These are phyloP conservation scores for Cubamyces sp. DNA, from an alignment of 768 basidiomycete species.

Conservation along the genomic window DNA sequence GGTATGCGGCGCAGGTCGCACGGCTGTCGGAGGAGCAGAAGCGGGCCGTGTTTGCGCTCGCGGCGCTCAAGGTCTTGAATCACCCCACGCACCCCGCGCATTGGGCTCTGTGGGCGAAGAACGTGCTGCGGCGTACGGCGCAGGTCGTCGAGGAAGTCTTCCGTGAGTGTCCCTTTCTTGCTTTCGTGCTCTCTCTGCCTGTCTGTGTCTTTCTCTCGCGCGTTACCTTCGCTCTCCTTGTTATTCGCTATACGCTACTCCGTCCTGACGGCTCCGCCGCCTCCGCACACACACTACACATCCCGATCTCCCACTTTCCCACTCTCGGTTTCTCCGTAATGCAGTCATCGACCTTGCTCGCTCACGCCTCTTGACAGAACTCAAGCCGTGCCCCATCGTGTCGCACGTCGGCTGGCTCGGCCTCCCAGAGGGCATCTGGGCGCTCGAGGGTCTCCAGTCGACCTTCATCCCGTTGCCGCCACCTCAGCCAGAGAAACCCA, in stretches of 20 bases:
- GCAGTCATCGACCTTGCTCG: neutral
- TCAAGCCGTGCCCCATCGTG: constrained; percentile 22
- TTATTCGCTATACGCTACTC: too few species aligned
- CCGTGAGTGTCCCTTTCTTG: constrained; percentile 44
- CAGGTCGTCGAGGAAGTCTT: constrained; percentile 55
- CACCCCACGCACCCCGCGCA: constrained; percentile 58
- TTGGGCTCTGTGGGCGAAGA: constrained; percentile 66
- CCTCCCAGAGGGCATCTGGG: constrained; percentile 18
- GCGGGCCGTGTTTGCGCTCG: constrained; percentile 51
- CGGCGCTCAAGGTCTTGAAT: constrained; percentile 63
- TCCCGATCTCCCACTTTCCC: neutral
- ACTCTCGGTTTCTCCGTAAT: neutral
- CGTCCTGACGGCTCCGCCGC: too few species aligned
- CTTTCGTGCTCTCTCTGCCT: neutral
- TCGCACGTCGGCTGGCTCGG: constrained; percentile 22
- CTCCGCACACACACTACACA: neutral
- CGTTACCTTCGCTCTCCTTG: too few species aligned
- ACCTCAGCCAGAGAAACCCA: constrained; percentile 16
- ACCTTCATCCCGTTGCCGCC: constrained; percentile 19
- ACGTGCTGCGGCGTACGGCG: constrained; percentile 52
- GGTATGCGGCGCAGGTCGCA: constrained; percentile 16
- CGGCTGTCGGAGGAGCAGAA: constrained; percentile 19
- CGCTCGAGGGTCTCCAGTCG: constrained; percentile 19
- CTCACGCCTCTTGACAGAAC: neutral
- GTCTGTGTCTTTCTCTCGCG: neutral